A percentile compares a stretch with the other conserved stretches of the same genome.
Evolutionary conservation across 768 basidiomycete species (phyloP).

Genomic region (Hemileccinum rubropunctum): DNA sequence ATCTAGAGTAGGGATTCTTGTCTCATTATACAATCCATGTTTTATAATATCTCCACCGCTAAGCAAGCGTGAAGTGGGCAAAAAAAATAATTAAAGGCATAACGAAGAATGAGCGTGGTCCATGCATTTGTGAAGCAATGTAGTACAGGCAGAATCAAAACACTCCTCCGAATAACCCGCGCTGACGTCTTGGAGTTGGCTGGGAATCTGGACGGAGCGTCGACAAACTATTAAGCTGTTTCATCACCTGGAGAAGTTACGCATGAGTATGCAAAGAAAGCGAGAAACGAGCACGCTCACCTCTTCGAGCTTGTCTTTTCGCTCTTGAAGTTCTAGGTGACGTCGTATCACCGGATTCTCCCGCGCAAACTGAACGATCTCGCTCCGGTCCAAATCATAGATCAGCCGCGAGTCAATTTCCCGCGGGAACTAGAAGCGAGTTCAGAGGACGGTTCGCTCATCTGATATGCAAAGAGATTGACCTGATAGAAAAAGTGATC

Average conservation of each 20-base stretch:
- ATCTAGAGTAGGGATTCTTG: conserved; percentile 16
- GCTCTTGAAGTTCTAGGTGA: conserved; percentile 92
- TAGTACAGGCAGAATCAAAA: conserved; percentile 47
- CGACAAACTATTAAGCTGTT: conserved; percentile 88
- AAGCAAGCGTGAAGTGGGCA: not conserved
- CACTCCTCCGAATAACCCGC: conserved; percentile 76
- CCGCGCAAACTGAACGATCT: conserved; percentile 88
- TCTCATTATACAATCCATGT: conserved; percentile 15
- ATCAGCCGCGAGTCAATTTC: conserved; percentile 94
- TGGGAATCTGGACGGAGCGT: conserved; percentile 83
- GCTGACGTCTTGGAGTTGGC: conserved; percentile 66
- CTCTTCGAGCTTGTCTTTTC: conserved; percentile 97
- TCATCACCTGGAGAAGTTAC: conserved; percentile 70
- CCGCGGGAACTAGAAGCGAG: conserved; percentile 76
- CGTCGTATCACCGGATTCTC: conserved; percentile 88
- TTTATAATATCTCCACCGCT: not conserved
- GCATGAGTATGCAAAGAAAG: conserved; percentile 7
- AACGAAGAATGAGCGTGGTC: conserved; percentile 8
- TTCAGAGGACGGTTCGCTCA: not conserved
- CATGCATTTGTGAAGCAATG: not conserved
- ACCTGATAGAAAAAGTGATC: conserved; percentile 99
- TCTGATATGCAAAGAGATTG: conserved; percentile 17
- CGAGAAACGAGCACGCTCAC: conserved; percentile 36
- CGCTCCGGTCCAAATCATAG: conserved; percentile 88
- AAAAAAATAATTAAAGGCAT: not conserved